These are phyloP conservation scores for Debaryomyces nepalensis DNA, from an alignment of 1,139 yeast species.

Conservation along the genomic window DNA sequence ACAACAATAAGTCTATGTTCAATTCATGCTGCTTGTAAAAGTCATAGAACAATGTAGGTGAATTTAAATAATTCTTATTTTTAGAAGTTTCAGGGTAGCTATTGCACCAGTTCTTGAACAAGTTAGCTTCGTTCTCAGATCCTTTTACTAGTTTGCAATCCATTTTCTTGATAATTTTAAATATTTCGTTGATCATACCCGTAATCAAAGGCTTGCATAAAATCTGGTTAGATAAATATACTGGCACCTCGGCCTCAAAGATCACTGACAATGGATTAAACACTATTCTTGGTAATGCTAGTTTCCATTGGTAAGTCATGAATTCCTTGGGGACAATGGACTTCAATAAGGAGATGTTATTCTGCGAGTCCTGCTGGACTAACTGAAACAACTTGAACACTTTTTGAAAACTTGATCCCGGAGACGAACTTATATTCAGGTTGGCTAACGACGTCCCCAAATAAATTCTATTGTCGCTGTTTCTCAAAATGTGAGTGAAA, in stretches of 20 bases:
- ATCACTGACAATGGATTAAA: conserved; percentile 76
- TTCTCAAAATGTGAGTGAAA: conserved; percentile 34
- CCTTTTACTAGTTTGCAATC: conserved; percentile 73
- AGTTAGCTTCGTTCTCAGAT: conserved; percentile 63
- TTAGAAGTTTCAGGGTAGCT: conserved; percentile 40
- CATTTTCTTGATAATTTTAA: conserved; percentile 76
- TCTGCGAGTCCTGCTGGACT: conserved; percentile 38
- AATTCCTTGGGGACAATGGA: conserved; percentile 62
- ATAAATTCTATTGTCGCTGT: conserved; percentile 44
- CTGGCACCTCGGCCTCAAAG: conserved; percentile 71
- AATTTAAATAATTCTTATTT: conserved; percentile 40
- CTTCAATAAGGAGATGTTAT: conserved; percentile 48
- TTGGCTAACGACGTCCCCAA: conserved; percentile 36
- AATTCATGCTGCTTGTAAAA: conserved; percentile 58
- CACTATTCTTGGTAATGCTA: conserved; percentile 77
- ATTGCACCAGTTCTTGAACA: conserved; percentile 58
- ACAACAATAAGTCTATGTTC: conserved; percentile 71
- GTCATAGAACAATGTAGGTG: conserved; percentile 64
- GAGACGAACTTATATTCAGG: conserved; percentile 19
- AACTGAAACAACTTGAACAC: conserved; percentile 40
- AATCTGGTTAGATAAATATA: conserved; percentile 62
- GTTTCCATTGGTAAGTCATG: conserved; percentile 79
- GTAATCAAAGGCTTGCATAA: conserved; percentile 83
- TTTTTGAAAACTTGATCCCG: conserved; percentile 28
- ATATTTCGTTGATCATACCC: conserved; percentile 76